A percentile compares a stretch with the other conserved stretches of the same genome.
These are phyloP conservation scores for Pontederia crassipes DNA, from an alignment of 176 grass and related monocot genomes.

Conservation along the genomic window DNA sequence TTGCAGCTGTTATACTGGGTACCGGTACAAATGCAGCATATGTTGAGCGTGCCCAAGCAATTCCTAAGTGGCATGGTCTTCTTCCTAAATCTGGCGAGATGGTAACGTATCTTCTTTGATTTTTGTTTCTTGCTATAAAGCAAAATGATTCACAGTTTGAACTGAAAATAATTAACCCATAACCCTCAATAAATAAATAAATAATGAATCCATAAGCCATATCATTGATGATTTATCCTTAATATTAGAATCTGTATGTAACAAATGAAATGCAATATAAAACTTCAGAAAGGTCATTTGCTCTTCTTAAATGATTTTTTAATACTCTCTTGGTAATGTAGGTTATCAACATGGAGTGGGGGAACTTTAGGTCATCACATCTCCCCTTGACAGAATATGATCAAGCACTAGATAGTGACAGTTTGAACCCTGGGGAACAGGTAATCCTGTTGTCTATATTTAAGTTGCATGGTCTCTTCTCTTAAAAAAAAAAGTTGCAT, in stretches of 20 bases:
- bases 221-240: no score
- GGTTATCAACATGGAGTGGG: constrained; percentile 90
- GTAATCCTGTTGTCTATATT: constrained; percentile 19
- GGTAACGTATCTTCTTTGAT: constrained; percentile 23
- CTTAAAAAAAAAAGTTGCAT: no score
- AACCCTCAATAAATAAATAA: no score
- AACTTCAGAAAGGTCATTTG: background rate
- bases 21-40: constrained; percentile 83
- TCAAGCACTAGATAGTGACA: constrained; percentile 53
- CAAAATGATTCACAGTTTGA: no score
- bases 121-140: background rate
- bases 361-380: constrained; percentile 63
- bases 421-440: constrained; percentile 82
- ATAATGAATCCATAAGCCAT: no score
- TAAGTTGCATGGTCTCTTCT: background rate
- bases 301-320: background rate
- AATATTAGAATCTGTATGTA: no score
- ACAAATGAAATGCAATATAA: no score
- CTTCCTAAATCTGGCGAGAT: constrained; percentile 49
- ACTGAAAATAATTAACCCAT: no score
- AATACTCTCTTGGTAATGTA: constrained; percentile 17
- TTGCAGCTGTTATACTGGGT: constrained; percentile 63
- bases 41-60: constrained; percentile 46
- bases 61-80: constrained; percentile 64
- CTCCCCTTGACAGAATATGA: constrained; percentile 78